Conservation (phyloP, 495 filamentous ascomycete species). For the Elasticomyces elasticus region DNA sequence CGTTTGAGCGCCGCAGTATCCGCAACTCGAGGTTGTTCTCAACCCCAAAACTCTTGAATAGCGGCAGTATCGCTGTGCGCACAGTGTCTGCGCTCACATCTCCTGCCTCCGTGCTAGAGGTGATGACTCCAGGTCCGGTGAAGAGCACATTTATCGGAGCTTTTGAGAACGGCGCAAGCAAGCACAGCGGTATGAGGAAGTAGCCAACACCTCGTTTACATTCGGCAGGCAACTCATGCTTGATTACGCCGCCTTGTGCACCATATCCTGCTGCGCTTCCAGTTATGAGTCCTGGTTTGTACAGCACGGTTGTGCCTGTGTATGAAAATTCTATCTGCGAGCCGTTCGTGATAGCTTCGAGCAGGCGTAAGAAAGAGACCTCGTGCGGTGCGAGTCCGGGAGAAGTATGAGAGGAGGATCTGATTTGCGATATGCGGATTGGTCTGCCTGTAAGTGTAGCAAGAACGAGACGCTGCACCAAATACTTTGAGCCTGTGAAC, state of each 20-base stretch:
- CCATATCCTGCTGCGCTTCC: constrained; percentile 60
- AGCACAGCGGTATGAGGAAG: constrained; percentile 78
- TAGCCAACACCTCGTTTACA: constrained; percentile 79
- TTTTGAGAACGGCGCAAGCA: constrained; percentile 91
- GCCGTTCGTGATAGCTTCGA: constrained; percentile 93
- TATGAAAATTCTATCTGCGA: constrained; percentile 87
- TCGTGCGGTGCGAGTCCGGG: constrained; percentile 87
- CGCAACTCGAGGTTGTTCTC: constrained; percentile 77
- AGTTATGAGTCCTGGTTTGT: constrained; percentile 83
- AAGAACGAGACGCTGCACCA: constrained; percentile 77
- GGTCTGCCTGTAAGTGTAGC: constrained; percentile 83
- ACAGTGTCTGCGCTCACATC: constrained; percentile 88
- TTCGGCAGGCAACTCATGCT: constrained; percentile 63
- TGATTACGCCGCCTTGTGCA: constrained; percentile 60
- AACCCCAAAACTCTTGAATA: constrained; percentile 85
- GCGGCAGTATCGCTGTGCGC: constrained; percentile 80
- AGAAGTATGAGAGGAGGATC: constrained; percentile 67
- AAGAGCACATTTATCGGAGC: constrained; percentile 77
- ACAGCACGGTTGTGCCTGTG: constrained; percentile 84
- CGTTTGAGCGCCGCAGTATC: constrained; percentile 67
- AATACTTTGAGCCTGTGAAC: constrained; percentile 73
- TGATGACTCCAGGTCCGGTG: constrained; percentile 87
- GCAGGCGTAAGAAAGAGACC: constrained; percentile 87
- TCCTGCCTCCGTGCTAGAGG: constrained; percentile 64
- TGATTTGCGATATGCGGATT: constrained; percentile 86